These are phyloP conservation scores for Wickerhamiella alocasiicola DNA, from an alignment of 805 yeast species.

Conservation along the genomic window DNA sequence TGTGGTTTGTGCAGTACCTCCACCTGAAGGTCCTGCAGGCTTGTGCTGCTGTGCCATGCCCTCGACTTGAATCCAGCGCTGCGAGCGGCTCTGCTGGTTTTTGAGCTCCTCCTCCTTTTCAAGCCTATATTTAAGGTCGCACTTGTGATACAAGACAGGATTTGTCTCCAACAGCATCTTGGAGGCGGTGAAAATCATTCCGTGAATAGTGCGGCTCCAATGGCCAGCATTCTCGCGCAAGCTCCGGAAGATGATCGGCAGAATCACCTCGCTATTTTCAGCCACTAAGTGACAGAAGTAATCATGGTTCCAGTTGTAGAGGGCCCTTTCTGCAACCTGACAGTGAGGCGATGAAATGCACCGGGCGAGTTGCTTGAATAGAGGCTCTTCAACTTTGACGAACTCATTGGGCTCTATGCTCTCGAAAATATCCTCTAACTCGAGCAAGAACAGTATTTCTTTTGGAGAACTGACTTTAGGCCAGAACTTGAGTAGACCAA, in stretches of 20 bases:
- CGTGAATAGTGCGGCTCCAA: slow-evolving; percentile 91
- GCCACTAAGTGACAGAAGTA: slow-evolving; percentile 81
- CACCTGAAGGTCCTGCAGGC: not conserved
- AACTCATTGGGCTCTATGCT: slow-evolving; percentile 91
- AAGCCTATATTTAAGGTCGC: slow-evolving; percentile 77
- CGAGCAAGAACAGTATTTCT: slow-evolving; percentile 91
- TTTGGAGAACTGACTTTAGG: slow-evolving; percentile 91
- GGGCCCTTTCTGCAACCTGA: slow-evolving; percentile 92
- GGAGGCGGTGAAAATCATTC: slow-evolving; percentile 80
- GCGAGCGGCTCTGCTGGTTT: slow-evolving; percentile 41
- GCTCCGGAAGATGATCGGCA: slow-evolving; percentile 85
- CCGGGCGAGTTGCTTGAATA: slow-evolving; percentile 85
- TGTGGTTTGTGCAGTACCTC: not conserved
- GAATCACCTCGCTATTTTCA: slow-evolving; percentile 74
- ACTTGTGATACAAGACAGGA: slow-evolving; percentile 81
- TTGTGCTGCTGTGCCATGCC: slow-evolving; percentile 2
- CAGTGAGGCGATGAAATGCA: slow-evolving; percentile 93
- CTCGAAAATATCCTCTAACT: slow-evolving; percentile 92
- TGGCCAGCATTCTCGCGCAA: slow-evolving; percentile 69
- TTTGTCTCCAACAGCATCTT: slow-evolving; percentile 88
- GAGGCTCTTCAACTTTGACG: slow-evolving; percentile 78
- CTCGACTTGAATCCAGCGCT: slow-evolving; percentile 37
- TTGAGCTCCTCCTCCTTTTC: slow-evolving; percentile 61
- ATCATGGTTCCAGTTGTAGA: slow-evolving; percentile 90
- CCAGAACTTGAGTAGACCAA: slow-evolving; percentile 91